A percentile compares a stretch with the other conserved stretches of the same genome.
These are phyloP conservation scores for Fusarium sp. DNA, from an alignment of 2,329 filamentous ascomycete species.

Conservation along the genomic window DNA sequence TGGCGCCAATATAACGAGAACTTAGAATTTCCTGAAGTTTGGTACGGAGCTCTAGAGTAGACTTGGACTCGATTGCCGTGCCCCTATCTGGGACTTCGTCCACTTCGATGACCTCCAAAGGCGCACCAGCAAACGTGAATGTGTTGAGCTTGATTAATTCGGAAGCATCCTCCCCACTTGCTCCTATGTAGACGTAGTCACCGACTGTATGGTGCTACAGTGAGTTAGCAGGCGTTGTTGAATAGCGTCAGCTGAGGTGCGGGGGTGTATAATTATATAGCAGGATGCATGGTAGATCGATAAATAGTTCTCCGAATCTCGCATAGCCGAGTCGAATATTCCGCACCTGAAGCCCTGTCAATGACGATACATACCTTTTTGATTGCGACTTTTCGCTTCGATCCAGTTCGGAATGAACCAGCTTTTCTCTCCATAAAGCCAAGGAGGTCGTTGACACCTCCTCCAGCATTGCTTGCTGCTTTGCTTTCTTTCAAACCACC, in stretches of 20 bases:
- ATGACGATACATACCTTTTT: slow-evolving; percentile 76
- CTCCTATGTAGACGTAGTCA: slow-evolving; percentile 74
- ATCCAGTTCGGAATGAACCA: slow-evolving; percentile 59
- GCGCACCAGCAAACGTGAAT: slow-evolving; percentile 73
- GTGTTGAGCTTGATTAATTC: slow-evolving; percentile 74
- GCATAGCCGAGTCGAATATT: slow-evolving; percentile 33
- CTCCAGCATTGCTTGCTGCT: slow-evolving; percentile 71
- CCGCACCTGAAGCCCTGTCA: slow-evolving; percentile 46
- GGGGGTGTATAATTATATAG: slow-evolving; percentile 34
- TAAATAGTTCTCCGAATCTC: slow-evolving; percentile 33
- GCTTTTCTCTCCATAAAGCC: slow-evolving; percentile 78
- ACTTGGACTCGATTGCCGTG: slow-evolving; percentile 59
- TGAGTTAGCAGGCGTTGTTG: slow-evolving; percentile 70
- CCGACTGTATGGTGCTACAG: slow-evolving; percentile 75
- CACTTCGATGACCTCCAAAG: slow-evolving; percentile 64
- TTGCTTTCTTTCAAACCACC: slow-evolving; percentile 75
- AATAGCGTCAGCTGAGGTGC: slow-evolving; percentile 34
- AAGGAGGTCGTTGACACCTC: slow-evolving; percentile 72
- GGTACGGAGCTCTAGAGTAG: slow-evolving; percentile 70
- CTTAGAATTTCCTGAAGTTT: slow-evolving; percentile 77
- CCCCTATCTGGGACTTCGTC: slow-evolving; percentile 51
- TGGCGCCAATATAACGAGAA: slow-evolving; percentile 74
- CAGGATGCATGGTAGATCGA: slow-evolving; percentile 27
- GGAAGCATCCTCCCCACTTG: slow-evolving; percentile 70
- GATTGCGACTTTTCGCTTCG: slow-evolving; percentile 67